Evolutionary conservation across 352 stramenopile species (phyloP).

Genomic region (Halophytophthora polymorphica): DNA sequence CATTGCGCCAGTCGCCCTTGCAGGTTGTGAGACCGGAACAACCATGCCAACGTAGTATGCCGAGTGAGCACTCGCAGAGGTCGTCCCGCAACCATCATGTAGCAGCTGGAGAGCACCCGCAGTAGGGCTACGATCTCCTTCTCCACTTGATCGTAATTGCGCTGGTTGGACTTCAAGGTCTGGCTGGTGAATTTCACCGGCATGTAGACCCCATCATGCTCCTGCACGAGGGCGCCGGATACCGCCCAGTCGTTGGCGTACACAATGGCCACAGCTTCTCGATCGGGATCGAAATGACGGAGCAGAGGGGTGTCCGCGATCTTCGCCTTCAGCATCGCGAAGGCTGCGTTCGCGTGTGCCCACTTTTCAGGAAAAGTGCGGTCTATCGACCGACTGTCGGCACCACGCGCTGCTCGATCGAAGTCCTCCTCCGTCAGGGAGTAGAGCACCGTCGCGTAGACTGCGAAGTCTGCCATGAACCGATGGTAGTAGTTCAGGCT

Average conservation of each 20-base stretch:
- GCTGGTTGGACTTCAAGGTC: constrained; percentile 8
- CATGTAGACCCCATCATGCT: constrained; percentile 4
- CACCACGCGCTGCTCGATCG: no score
- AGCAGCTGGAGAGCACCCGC: neutral
- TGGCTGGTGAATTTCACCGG: constrained; percentile 13
- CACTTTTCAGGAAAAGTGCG: no score
- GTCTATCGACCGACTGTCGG: no score
- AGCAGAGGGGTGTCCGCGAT: constrained; percentile 7
- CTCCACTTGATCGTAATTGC: neutral
- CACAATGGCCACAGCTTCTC: constrained; percentile 1
- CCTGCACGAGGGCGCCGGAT: neutral
- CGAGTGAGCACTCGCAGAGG: neutral
- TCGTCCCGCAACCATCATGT: neutral
- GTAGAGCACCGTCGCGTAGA: constrained; percentile 11
- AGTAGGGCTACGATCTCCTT: constrained; percentile 2
- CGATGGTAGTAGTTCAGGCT: constrained; percentile 21
- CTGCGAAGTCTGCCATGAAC: constrained; percentile 17
- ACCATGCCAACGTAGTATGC: neutral
- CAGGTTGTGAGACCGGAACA: constrained; percentile 4
- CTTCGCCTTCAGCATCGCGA: constrained; percentile 3
- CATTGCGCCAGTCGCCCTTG: constrained; percentile 3
- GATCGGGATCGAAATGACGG: constrained; percentile 7
- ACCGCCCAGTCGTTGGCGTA: constrained; percentile 20
- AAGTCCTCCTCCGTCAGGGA: constrained; percentile 6
- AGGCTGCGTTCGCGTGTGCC: no score